phyloP scores from a whole-genome alignment of 176 grass and related monocot genomes.

The Musa schizocarpa region DNA sequence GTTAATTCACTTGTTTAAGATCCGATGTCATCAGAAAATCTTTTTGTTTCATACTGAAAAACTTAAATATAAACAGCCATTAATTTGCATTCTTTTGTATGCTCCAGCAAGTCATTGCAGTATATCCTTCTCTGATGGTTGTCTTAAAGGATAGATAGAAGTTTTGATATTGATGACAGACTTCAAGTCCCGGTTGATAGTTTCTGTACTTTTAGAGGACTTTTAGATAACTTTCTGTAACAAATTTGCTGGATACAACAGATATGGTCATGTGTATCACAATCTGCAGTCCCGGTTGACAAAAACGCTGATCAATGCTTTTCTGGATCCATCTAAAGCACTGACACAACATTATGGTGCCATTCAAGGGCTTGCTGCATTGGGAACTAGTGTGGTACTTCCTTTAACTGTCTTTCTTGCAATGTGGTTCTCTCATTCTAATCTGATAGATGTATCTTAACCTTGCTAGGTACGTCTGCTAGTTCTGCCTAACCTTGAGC shows the following conservation, averaged over 20 bases:
- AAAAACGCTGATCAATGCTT: conserved; percentile 65
- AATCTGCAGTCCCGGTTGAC: conserved; percentile 70
- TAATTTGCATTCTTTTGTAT: too few relatives aligned
- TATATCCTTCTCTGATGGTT: too few relatives aligned
- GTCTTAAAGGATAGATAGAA: too few relatives aligned
- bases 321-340: conserved; percentile 83
- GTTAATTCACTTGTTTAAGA: too few relatives aligned
- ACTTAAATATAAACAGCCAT: too few relatives aligned
- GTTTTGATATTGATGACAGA: too few relatives aligned
- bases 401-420: conserved; percentile 5
- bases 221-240: too few relatives aligned
- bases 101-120: too few relatives aligned
- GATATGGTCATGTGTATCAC: conserved; percentile 84
- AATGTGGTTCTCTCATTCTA: conserved; percentile 16
- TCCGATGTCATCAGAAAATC: too few relatives aligned
- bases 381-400: conserved; percentile 57
- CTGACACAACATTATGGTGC: conserved; percentile 96
- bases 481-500: conserved; percentile 71
- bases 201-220: not conserved
- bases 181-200: not conserved
- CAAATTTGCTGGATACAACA: conserved; percentile 15
- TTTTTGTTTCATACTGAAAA: too few relatives aligned
- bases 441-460: conserved; percentile 6
- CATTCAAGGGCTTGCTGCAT: conserved; percentile 79
- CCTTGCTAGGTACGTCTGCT: conserved; percentile 59